Conservation (phyloP, 805 yeast species). For the Starmerella apicola region DNA sequence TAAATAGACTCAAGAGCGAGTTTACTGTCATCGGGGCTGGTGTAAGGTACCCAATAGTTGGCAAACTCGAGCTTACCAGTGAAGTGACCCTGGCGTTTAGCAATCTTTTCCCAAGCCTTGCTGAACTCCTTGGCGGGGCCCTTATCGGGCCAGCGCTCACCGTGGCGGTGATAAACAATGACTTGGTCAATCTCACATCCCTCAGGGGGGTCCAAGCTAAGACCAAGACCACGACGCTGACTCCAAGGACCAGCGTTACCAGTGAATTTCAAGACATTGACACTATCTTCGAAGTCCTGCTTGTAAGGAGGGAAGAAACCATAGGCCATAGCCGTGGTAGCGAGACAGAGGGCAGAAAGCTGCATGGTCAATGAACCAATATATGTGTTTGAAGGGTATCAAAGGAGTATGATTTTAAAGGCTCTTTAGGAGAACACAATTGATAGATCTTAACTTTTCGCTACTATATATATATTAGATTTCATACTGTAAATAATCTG, state of each 20-base stretch:
- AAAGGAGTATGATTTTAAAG: too few species aligned
- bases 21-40: constrained; percentile 25
- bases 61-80: constrained; percentile 29
- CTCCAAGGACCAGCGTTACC: constrained; percentile 41
- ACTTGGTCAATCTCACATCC: constrained; percentile 39
- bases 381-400: too few species aligned
- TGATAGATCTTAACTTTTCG: too few species aligned
- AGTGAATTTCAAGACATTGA: constrained; percentile 24
- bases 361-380: too few species aligned
- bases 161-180: constrained; percentile 39
- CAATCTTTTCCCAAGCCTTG: constrained; percentile 18
- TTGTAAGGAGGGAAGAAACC: constrained; percentile 3
- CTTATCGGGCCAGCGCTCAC: constrained; percentile 36
- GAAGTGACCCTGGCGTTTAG: constrained; percentile 7
- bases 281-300: constrained; percentile 28
- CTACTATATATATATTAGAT: too few species aligned
- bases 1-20: constrained; percentile 35
- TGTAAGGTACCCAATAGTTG: constrained; percentile 36
- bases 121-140: constrained; percentile 10
- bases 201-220: constrained; percentile 34
- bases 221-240: constrained; percentile 37
- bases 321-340: constrained; percentile 1
- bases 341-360: not conserved
- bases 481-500: too few species aligned
- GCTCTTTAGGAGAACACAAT: too few species aligned